A percentile compares a stretch with the other conserved stretches of the same genome.
Evolutionary conservation across 345 rosid species (phyloP).

Genomic region (Aquilaria sinensis): DNA sequence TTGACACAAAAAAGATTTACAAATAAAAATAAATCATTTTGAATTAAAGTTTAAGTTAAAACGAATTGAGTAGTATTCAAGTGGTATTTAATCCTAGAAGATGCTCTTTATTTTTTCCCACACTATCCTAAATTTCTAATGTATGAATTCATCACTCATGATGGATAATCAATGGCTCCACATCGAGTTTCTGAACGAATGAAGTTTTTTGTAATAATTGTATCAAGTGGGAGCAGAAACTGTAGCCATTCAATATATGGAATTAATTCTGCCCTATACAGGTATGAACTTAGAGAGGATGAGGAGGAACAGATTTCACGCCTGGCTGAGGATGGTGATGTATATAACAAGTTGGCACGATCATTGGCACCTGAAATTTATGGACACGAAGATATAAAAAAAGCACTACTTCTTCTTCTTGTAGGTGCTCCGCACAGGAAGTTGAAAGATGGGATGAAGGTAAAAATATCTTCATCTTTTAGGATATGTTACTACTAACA

Average conservation of each 20-base stretch:
- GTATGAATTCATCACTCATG: background rate
- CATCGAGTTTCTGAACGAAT: background rate
- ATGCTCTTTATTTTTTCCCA: too few species aligned
- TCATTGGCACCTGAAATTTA: constrained; percentile 97
- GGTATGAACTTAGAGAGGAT: constrained; percentile 77
- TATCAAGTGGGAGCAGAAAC: constrained; percentile 3
- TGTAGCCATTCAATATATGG: background rate
- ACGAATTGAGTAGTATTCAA: too few species aligned
- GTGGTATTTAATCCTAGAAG: too few species aligned
- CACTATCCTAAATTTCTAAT: too few species aligned
- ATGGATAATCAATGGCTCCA: background rate
- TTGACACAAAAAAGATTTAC: too few species aligned
- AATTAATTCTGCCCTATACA: constrained; percentile 23
- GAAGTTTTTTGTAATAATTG: background rate
- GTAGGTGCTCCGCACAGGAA: constrained; percentile 98
- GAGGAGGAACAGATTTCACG: constrained; percentile 86
- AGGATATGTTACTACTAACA: too few species aligned
- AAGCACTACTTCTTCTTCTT: constrained; percentile 90
- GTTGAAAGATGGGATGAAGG: constrained; percentile 98
- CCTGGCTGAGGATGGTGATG: constrained; percentile 96
- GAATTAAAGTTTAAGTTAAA: too few species aligned
- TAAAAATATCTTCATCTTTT: constrained; percentile 11
- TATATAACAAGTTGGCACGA: constrained; percentile 82
- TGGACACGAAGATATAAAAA: constrained; percentile 98
- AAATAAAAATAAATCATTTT: too few species aligned